phyloP scores from a whole-genome alignment of 2,329 filamentous ascomycete species.

The Alternaria postmessia region DNA sequence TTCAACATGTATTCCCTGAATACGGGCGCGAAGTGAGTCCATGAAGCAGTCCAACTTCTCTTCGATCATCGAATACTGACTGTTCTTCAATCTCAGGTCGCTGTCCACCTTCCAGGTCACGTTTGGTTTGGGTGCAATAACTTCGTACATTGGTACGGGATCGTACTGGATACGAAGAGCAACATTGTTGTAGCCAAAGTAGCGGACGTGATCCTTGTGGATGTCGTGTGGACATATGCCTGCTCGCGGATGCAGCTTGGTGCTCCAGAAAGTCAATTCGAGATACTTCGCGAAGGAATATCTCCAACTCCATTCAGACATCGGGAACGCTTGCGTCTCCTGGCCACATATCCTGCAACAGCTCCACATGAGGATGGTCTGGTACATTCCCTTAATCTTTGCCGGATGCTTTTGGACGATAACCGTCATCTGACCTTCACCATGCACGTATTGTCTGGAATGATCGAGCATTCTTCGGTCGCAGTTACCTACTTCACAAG shows the following conservation, averaged over 20 bases:
- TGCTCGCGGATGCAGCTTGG: conserved; percentile 76
- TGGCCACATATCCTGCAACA: conserved; percentile 91
- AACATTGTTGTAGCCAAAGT: conserved; percentile 87
- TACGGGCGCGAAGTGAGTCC: conserved; percentile 79
- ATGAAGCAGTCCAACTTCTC: conserved; percentile 88
- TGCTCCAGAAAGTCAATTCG: conserved; percentile 97
- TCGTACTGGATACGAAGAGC: conserved; percentile 92
- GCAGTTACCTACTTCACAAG: conserved; percentile 84
- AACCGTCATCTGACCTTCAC: conserved; percentile 90
- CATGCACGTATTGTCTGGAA: conserved; percentile 96
- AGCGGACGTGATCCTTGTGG: conserved; percentile 89
- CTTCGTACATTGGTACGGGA: conserved; percentile 88
- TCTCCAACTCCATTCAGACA: conserved; percentile 96
- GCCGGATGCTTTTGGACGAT: conserved; percentile 80
- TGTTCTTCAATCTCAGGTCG: conserved; percentile 90
- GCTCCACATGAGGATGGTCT: conserved; percentile 96
- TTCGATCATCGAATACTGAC: conserved; percentile 82
- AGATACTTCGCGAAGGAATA: conserved; percentile 99
- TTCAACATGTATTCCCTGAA: conserved; percentile 89
- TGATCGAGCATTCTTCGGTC: conserved; percentile 90
- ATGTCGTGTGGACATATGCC: conserved; percentile 89
- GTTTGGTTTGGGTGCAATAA: conserved; percentile 86
- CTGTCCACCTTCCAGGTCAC: conserved; percentile 99
- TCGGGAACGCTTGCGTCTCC: conserved; percentile 86
- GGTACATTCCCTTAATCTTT: conserved; percentile 70